Base-by-base conservation (phyloP, 495 filamentous ascomycete species). In the Podospora pseudopauciseta region DNA sequence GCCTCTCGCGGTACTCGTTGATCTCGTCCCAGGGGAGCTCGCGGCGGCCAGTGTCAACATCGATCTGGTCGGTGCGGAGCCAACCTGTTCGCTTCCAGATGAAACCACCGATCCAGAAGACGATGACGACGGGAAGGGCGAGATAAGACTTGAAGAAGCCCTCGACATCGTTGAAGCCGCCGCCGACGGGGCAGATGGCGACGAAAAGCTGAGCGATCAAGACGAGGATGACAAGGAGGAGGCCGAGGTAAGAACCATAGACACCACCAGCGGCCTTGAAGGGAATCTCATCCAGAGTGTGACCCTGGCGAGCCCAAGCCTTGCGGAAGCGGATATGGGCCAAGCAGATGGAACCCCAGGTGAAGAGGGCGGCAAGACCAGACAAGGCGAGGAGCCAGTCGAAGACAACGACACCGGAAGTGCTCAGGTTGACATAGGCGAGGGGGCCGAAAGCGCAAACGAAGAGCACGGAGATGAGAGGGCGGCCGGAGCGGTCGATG, bases 101-200 rank as follows among this genome's bases (percentile, higher is more conserved):
- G 71, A 80, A 89, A 28, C 86, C 87, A 63, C 73, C 70, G 67
- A 96, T 72, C 75, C 92, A 98, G 76, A 87, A 94, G 28, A 84
- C 60, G 4, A 97, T 73, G 65, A 97, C 91, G 68, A 98, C 86
- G 2, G 95, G 95, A 0, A 88, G 86, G 20, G 92, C 92, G 9
- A 97, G 84, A 76, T 95, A 99, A 39, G 82, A 84, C 28, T 82
- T 76, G 82, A 98, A 97, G 83, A 95, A 97, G 71, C 73, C 76
- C 1, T 73, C 79, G 68, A 72, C 88, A 87, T 32, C 85, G 90
- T 77, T 77, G 69, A 70, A 71, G 27, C 77, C 77, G 19, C 70
- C 72, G 19, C 73, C 71, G 61, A 83, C 71, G 54, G 84, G 82
- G 61, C 79, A 83, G 63, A 86, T 74, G 54, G 86, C 81, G 20